Base-by-base conservation (phyloP, 2,329 filamentous ascomycete species). In the Colletotrichum sp. region DNA sequence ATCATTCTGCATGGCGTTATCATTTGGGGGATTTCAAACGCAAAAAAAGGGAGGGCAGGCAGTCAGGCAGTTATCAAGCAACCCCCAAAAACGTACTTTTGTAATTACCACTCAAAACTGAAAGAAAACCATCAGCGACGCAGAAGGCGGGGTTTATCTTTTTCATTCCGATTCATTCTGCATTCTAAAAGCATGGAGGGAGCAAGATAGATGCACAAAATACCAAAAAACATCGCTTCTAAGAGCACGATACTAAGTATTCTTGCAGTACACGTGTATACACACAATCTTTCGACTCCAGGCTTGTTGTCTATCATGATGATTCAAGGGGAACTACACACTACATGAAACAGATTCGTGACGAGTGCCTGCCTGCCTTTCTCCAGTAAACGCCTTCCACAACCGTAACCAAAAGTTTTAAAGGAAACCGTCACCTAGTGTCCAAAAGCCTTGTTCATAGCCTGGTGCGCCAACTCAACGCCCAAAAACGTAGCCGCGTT, bases 401-500 rank as follows among this genome's bases (percentile, higher is more conserved):
- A 16, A 26, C 21, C 32, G 34, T 8, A n/a, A 61, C 58, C 21
- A 56, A 28, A 26, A 56, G 15, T 36, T 36, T 26, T 26, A 2
- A 15, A 56, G 52, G 4, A 16, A 10, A 16, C 52, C 21, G 52
- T 56, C 13, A 18, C 5, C 64, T 56, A 75, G 24, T 52, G 43
- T 13, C 88, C 91, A 82, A 96, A 95, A 65, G 91, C 86, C 89
- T 93, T 96, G 78, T 91, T 93, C 94, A 97, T 95, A 61, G 93
- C 93, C 85, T 95, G 93, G 82, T 97, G 94, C 58, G 95, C 95
- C 83, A 96, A 84, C 87, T 97, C 95, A 9, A 97, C 94, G 13
- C 95, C 94, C 81, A 96, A 86, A 81, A 99, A 99, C 4, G 97
- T 98, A 36, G 97, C 97, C 3, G 97, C 97, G 83, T 99, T 99